phyloP scores from a whole-genome alignment of 2,329 filamentous ascomycete species.

The Trichoderma koningii region DNA sequence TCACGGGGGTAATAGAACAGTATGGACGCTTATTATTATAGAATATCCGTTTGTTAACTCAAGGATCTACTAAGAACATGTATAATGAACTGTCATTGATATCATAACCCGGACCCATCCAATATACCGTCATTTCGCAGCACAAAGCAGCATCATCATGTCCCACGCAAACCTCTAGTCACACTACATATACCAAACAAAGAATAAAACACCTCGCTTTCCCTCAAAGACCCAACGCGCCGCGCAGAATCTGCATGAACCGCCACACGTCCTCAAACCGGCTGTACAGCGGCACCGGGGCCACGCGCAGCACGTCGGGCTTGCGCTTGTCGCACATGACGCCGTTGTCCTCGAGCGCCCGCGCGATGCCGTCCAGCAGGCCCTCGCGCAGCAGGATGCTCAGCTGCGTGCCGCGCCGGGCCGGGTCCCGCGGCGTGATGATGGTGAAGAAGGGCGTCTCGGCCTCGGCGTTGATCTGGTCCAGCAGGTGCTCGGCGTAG shows the following conservation, averaged over 20 bases:
- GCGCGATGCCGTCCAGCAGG: slow-evolving; percentile 68
- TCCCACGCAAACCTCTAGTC: background rate
- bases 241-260: slow-evolving; percentile 48
- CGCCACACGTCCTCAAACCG: slow-evolving; percentile 69
- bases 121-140: background rate
- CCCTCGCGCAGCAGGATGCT: slow-evolving; percentile 70
- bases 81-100: background rate
- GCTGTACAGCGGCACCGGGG: slow-evolving; percentile 84
- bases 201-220: background rate
- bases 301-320: slow-evolving; percentile 81
- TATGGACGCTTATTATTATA: background rate
- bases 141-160: background rate
- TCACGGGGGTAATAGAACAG: background rate
- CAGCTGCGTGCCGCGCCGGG: slow-evolving; percentile 74
- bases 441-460: slow-evolving; percentile 54
- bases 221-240: slow-evolving; percentile 36
- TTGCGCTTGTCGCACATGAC: slow-evolving; percentile 82
- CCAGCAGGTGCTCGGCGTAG: slow-evolving; percentile 72
- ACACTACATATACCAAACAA: background rate
- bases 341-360: slow-evolving; percentile 64
- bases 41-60: background rate
- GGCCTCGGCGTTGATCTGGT: slow-evolving; percentile 44
- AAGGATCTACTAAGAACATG: background rate
- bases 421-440: slow-evolving; percentile 69
- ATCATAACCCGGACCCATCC: background rate